phyloP scores from a whole-genome alignment of 2,329 filamentous ascomycete genomes.

The Talaromyces funiculosus region DNA sequence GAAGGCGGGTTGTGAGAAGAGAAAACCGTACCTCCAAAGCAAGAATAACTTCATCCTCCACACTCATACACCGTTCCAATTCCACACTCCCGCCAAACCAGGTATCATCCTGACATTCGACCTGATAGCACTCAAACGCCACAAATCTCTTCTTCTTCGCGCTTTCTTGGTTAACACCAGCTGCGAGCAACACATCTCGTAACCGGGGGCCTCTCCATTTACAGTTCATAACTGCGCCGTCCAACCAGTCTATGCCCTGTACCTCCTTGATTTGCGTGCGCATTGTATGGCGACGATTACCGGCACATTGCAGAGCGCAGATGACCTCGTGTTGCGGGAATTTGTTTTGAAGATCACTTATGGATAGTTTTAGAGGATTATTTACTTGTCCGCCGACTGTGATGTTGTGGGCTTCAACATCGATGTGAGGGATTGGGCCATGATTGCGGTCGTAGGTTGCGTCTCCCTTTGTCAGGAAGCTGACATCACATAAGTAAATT shows the following conservation, averaged over 20 bases:
- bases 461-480: conserved; percentile 49
- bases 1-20: neutral
- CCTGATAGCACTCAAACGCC: conserved; percentile 51
- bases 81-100: conserved; percentile 55
- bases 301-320: conserved; percentile 56
- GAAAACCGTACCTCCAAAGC: conserved; percentile 41
- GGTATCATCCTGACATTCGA: conserved; percentile 50
- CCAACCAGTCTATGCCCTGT: conserved; percentile 55
- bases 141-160: conserved; percentile 39
- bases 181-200: conserved; percentile 46
- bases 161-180: conserved; percentile 30
- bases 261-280: conserved; percentile 55
- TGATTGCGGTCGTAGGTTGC: conserved; percentile 56
- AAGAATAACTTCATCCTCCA: conserved; percentile 43
- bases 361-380: conserved; percentile 40
- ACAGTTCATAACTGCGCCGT: conserved; percentile 58
- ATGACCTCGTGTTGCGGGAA: conserved; percentile 51
- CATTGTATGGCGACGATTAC: conserved; percentile 58
- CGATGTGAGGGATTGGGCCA: conserved; percentile 48
- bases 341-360: conserved; percentile 40
- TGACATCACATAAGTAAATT: too few relatives aligned
- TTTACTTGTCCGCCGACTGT: conserved; percentile 46
- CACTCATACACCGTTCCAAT: conserved; percentile 41
- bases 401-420: conserved; percentile 38
- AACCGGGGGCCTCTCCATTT: conserved; percentile 52